Percentiles rank a stretch among this genome's conserved stretches.
These are phyloP conservation scores for Staphylotrichum longicolle DNA, from an alignment of 495 filamentous ascomycete genomes.

Conservation along the genomic window DNA sequence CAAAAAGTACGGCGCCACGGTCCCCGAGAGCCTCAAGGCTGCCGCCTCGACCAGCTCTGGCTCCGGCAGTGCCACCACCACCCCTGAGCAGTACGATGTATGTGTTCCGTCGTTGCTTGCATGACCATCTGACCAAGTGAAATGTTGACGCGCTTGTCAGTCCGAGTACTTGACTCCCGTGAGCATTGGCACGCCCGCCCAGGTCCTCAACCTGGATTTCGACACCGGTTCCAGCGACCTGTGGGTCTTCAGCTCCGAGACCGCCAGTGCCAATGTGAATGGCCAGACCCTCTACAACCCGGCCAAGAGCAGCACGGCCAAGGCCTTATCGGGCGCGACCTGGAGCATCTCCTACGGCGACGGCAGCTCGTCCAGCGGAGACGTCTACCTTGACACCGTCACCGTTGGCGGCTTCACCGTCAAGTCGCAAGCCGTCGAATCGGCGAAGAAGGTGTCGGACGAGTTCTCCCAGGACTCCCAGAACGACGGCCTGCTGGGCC, in stretches of 20 bases:
- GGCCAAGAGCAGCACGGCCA: constrained; percentile 42
- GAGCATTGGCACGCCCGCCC: constrained; percentile 55
- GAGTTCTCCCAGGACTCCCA: constrained; percentile 59
- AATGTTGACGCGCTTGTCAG: too few species aligned
- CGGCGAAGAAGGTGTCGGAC: constrained; percentile 59
- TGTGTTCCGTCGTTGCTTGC: too few species aligned
- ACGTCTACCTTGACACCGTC: constrained; percentile 69
- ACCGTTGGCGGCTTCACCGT: constrained; percentile 62
- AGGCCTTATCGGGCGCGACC: constrained; percentile 49
- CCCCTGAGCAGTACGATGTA: constrained; percentile 55
- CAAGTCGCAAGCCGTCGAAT: constrained; percentile 64
- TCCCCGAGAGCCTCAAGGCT: constrained; percentile 29
- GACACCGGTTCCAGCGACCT: constrained; percentile 78
- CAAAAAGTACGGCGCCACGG: constrained; percentile 53
- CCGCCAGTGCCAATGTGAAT: constrained; percentile 25
- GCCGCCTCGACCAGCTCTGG: constrained; percentile 4
- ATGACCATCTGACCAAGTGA: too few species aligned
- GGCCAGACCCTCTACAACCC: constrained; percentile 66
- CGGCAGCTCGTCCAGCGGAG: constrained; percentile 60
- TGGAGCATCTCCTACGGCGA: constrained; percentile 77
- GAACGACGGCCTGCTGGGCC: constrained; percentile 71
- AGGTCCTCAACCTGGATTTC: constrained; percentile 64
- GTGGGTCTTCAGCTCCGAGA: constrained; percentile 49
- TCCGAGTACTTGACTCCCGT: constrained; percentile 66
- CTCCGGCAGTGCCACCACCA: constrained; percentile 45